Percentiles rank a stretch among this genome's conserved stretches.
phyloP scores from a whole-genome alignment of 768 basidiomycete species.

The Brasilioporus rufonigricans region DNA sequence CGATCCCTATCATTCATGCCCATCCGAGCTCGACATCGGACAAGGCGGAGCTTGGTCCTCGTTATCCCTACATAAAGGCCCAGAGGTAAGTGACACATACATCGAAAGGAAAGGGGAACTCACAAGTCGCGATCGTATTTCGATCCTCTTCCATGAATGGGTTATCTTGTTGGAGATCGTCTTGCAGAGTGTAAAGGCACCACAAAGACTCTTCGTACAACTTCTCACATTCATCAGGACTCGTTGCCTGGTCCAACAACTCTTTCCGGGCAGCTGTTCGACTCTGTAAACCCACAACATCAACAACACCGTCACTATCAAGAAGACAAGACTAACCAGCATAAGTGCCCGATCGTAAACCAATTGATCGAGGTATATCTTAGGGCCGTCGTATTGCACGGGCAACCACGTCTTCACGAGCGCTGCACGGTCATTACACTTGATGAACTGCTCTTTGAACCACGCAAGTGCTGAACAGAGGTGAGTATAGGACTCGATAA shows the following conservation, averaged over 20 bases:
- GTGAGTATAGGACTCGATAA: slow-evolving; percentile 5
- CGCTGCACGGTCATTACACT: slow-evolving; percentile 90
- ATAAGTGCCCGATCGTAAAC: slow-evolving; percentile 90
- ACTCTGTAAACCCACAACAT: slow-evolving; percentile 50
- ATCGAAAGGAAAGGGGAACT: slow-evolving; percentile 25
- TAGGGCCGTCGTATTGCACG: slow-evolving; percentile 76
- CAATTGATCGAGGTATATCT: slow-evolving; percentile 84
- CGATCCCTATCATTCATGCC: slow-evolving; percentile 72
- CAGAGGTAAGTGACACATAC: neutral
- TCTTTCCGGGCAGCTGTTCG: slow-evolving; percentile 92
- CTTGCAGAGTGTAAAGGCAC: slow-evolving; percentile 90
- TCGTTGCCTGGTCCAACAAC: slow-evolving; percentile 71
- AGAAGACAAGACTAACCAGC: slow-evolving; percentile 52
- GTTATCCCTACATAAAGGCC: slow-evolving; percentile 62
- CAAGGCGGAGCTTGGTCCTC: slow-evolving; percentile 78
- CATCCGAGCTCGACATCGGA: slow-evolving; percentile 75
- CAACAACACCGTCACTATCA: neutral
- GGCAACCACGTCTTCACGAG: slow-evolving; percentile 87
- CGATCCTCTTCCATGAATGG: slow-evolving; percentile 85
- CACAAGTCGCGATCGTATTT: slow-evolving; percentile 74
- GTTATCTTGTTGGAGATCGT: slow-evolving; percentile 81
- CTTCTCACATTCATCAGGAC: slow-evolving; percentile 84
- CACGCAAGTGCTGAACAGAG: slow-evolving; percentile 63
- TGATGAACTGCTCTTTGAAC: slow-evolving; percentile 93
- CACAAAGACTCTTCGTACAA: slow-evolving; percentile 94